Percentiles rank a stretch among this genome's conserved stretches.
Evolutionary conservation across 2,329 filamentous ascomycete genomes (phyloP).

Genomic region (Talaromyces atroroseus): DNA sequence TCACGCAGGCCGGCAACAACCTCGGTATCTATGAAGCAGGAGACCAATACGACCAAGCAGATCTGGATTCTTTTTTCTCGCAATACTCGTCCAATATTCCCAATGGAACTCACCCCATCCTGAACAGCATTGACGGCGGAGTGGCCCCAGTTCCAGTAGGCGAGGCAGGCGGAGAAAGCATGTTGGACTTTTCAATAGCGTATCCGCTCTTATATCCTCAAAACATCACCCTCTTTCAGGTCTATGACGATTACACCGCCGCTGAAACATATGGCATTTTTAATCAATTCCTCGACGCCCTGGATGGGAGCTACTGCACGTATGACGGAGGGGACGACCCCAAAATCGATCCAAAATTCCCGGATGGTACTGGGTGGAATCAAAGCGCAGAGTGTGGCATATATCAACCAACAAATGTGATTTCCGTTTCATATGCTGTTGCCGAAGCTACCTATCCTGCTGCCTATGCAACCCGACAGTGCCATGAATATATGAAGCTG

Average conservation of each 20-base stretch:
- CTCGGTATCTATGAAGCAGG: constrained; percentile 3
- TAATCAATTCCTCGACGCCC: constrained; percentile 7
- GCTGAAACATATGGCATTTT: background rate
- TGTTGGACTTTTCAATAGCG: constrained; percentile 1
- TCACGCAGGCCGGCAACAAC: constrained; percentile 1
- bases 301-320: constrained; percentile 7
- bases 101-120: background rate
- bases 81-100: background rate
- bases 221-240: constrained; percentile 1
- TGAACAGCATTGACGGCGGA: constrained; percentile 4
- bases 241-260: background rate
- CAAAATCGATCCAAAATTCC: constrained; percentile 2
- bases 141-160: background rate
- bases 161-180: background rate
- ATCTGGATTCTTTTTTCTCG: background rate
- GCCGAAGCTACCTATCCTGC: background rate
- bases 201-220: constrained; percentile 6
- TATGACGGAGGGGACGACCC: constrained; percentile 9
- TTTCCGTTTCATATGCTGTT: constrained; percentile 4
- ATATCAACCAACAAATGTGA: constrained; percentile 1
- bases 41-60: background rate
- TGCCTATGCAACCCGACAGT: background rate
- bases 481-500: constrained; percentile 24
- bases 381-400: background rate
- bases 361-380: background rate